These are phyloP conservation scores for Cyberlindnera meyerae DNA, from an alignment of 805 yeast genomes.

Conservation along the genomic window DNA sequence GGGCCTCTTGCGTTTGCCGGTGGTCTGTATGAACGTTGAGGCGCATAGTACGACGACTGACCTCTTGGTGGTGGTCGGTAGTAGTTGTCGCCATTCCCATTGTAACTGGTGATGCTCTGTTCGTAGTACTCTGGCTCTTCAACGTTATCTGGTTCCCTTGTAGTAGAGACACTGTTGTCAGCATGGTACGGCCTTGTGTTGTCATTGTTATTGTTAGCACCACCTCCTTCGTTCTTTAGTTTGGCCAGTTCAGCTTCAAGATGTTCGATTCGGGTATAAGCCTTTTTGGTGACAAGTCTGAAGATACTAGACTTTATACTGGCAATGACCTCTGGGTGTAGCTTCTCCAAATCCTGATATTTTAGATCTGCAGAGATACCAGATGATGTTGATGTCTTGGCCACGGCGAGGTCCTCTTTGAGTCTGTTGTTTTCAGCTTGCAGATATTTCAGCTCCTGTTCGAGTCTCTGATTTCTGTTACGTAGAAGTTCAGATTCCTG, in stretches of 20 bases:
- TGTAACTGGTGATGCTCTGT: not conserved
- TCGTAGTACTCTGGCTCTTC: slow-evolving; percentile 2
- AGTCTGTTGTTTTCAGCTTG: slow-evolving; percentile 2
- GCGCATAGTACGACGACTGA: no score
- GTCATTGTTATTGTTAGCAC: no score
- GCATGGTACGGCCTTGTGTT: no score
- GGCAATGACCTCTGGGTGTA: slow-evolving; percentile 6
- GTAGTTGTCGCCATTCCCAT: not conserved
- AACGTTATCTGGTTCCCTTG: slow-evolving; percentile 1
- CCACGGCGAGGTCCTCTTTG: slow-evolving; percentile 5
- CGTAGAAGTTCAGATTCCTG: slow-evolving; percentile 1
- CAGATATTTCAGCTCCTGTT: slow-evolving; percentile 2
- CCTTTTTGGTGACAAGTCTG: slow-evolving; percentile 7
- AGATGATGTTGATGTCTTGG: no score
- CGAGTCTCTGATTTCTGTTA: not conserved
- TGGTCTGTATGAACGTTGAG: no score
- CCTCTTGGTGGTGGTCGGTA: slow-evolving; percentile 1
- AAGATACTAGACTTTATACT: slow-evolving; percentile 5
- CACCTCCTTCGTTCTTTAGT: not conserved
- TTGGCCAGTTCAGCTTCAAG: slow-evolving; percentile 2
- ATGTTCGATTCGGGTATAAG: slow-evolving; percentile 6
- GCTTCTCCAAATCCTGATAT: slow-evolving; percentile 8
- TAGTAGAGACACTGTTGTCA: not conserved
- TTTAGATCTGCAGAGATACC: no score
- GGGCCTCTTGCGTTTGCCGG: no score